Conservation (phyloP, 768 basidiomycete species). For the Boletus speciosus region DNA sequence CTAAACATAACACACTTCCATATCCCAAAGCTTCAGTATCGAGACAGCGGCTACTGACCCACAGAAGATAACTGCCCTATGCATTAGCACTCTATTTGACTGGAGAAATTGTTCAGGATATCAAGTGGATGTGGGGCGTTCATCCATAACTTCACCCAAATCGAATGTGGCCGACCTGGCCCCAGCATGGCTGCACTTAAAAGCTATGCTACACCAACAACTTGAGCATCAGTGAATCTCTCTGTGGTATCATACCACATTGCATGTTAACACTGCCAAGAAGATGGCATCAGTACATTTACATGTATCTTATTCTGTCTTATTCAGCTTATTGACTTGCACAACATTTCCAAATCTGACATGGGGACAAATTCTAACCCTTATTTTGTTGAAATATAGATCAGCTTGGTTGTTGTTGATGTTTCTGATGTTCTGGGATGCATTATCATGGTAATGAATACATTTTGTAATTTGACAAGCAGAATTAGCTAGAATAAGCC, state of each 20-base stretch:
- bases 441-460: too few relatives aligned
- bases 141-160: background rate
- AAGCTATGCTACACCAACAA: background rate
- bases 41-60: background rate
- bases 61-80: background rate
- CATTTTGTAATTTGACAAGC: too few relatives aligned
- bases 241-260: background rate
- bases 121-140: slow-evolving; percentile 1
- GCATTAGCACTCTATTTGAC: background rate
- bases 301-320: too few relatives aligned
- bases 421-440: too few relatives aligned
- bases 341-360: too few relatives aligned
- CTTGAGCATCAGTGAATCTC: background rate
- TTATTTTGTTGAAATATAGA: too few relatives aligned
- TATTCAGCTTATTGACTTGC: too few relatives aligned
- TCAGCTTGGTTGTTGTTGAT: too few relatives aligned
- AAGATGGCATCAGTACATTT: too few relatives aligned
- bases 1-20: background rate
- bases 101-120: background rate
- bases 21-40: background rate
- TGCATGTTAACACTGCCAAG: background rate
- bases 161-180: background rate
- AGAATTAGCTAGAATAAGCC: too few relatives aligned
- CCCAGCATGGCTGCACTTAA: background rate
- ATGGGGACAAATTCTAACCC: too few relatives aligned